Evolutionary conservation across 805 yeast genomes (phyloP), one percentile per base, ranked within the genome.

Genomic region (Kuraishia capsulata): DNA sequence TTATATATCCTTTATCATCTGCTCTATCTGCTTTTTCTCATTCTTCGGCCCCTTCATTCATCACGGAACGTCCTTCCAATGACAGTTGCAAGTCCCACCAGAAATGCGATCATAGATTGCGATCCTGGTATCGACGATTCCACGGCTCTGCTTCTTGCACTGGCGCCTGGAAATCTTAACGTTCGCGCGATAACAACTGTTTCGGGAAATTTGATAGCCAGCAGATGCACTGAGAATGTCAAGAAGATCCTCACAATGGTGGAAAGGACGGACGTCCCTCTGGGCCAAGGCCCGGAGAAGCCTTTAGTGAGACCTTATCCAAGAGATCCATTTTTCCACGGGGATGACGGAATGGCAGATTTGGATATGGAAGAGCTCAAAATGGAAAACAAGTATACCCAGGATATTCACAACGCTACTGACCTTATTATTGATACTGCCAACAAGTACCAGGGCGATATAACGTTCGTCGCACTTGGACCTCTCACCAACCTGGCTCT

Each of bases 121-220:
- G 56, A 51, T 35, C 56, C 54, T 13, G 56, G 56, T 14, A 51
- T 50, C 37, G 54, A 51, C 38, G 56, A 51, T 37, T 49, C 54
- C 6, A 35, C 50, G 4, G 56, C 56, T 5, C 25, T 51, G 17
- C 38, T 51, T 30, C 40, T 51, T 17, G 54, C 54, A 2, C 41
- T 49, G 2, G 44, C 53, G 4, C 49, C 51, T 3, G 46, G 44
- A 1, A 49, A 44, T 21, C 35, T 51, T n/a, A 47, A 49, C 30
- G 56, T 50, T 20, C 37, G 45, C 25, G 56, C 53, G 8, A 49
- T 52, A 29, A 52, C 54, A n/a, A 52, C 56, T 6, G 54, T 52
- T 3, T 50, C 56, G 5, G 54, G 54, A 31, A 52, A 52, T 37
- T 42, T 52, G 14, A 20, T 42, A 2, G 53, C 54, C 14, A 39